Evolutionary conservation across 2,329 filamentous ascomycete genomes (phyloP).

Genomic region (Monilinia polystroma): DNA sequence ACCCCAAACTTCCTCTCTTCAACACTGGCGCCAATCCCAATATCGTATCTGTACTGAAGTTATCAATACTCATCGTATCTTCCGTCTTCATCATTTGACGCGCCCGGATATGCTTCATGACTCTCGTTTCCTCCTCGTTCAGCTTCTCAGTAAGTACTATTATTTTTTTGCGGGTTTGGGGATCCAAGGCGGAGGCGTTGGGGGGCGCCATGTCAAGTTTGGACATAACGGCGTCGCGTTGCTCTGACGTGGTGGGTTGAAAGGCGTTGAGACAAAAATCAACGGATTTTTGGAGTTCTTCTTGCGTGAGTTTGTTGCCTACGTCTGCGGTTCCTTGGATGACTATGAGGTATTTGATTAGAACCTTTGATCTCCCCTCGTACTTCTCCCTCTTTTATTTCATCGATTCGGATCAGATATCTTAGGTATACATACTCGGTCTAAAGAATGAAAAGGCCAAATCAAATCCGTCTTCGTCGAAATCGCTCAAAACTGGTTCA

Average conservation of each 20-base stretch:
- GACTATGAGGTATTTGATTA: background rate
- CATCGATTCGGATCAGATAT: background rate
- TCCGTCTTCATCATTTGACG: background rate
- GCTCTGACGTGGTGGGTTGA: background rate
- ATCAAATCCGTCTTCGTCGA: slow-evolving; percentile 46
- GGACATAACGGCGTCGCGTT: background rate
- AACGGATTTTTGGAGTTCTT: slow-evolving; percentile 4
- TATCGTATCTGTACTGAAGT: background rate
- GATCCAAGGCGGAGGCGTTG: background rate
- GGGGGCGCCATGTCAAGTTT: background rate
- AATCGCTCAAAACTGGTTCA: slow-evolving; percentile 45
- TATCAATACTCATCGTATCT: background rate
- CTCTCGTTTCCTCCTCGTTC: background rate
- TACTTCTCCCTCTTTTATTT: background rate
- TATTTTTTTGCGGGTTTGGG: background rate
- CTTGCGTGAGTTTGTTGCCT: background rate
- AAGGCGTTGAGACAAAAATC: slow-evolving; percentile 1
- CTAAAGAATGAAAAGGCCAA: slow-evolving; percentile 42
- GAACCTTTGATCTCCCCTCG: background rate
- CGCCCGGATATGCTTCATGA: background rate
- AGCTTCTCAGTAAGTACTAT: background rate
- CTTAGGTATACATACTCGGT: slow-evolving; percentile 4
- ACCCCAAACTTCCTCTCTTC: background rate
- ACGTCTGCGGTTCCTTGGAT: slow-evolving; percentile 19
- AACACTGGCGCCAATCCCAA: background rate